These are phyloP conservation scores for Stagonosporopsis rhizophila DNA, from an alignment of 2,329 filamentous ascomycete genomes.

Conservation along the genomic window DNA sequence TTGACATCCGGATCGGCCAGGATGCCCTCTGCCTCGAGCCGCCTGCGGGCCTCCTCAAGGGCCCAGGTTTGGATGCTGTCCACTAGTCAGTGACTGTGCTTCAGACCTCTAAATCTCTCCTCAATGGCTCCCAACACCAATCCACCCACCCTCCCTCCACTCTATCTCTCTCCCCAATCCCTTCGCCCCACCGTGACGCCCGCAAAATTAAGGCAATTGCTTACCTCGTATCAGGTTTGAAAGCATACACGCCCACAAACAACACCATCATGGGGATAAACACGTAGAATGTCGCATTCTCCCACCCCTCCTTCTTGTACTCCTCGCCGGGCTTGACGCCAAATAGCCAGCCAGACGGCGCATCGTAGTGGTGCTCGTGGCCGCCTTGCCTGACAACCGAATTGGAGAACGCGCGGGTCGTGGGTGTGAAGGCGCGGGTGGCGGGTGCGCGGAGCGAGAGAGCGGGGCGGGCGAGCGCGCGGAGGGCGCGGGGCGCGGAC, in stretches of 20 bases:
- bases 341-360: conserved; percentile 90
- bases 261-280: conserved; percentile 67
- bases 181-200: background rate
- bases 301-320: conserved; percentile 95
- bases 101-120: background rate
- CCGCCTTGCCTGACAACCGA: conserved; percentile 26
- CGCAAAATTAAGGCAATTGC: conserved; percentile 54
- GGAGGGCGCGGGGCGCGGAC: conserved; percentile 36
- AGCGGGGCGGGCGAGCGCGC: conserved; percentile 30
- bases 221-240: conserved; percentile 98
- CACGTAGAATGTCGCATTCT: conserved; percentile 82
- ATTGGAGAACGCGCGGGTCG: conserved; percentile 32
- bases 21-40: conserved; percentile 95
- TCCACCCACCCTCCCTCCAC: background rate
- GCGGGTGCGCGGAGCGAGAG: conserved; percentile 21
- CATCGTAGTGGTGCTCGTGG: conserved; percentile 83
- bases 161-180: background rate
- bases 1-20: conserved; percentile 77
- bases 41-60: conserved; percentile 91
- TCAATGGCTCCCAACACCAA: background rate
- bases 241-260: conserved; percentile 67
- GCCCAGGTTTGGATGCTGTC: conserved; percentile 98
- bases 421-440: conserved; percentile 17
- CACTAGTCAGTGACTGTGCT: conserved; percentile 23
- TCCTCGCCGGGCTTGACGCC: conserved; percentile 95